A percentile compares a stretch with the other conserved stretches of the same genome.
Evolutionary conservation across 1,284 basidiomycete species (phyloP).

Genomic region (Ustilago vetiveriae): DNA sequence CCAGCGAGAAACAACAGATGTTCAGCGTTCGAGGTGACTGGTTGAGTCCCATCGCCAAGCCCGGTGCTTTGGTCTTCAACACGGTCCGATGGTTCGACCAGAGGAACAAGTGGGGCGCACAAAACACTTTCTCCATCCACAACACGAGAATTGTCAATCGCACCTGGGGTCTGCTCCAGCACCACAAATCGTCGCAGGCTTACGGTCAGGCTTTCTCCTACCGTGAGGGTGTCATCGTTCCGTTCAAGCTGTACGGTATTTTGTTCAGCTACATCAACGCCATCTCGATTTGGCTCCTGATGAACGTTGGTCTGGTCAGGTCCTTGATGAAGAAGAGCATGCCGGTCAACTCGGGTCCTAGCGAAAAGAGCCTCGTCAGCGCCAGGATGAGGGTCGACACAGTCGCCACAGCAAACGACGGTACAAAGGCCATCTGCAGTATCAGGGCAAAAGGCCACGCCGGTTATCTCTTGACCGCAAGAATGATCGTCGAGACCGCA

Average conservation of each 20-base stretch:
- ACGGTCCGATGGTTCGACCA: constrained; percentile 71
- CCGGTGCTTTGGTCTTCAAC: constrained; percentile 68
- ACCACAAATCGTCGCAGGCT: constrained; percentile 46
- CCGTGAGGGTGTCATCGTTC: constrained; percentile 74
- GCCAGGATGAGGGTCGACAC: constrained; percentile 24
- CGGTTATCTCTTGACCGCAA: constrained; percentile 77
- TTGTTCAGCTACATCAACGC: constrained; percentile 68
- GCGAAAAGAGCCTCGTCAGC: constrained; percentile 9
- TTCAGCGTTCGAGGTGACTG: constrained; percentile 23
- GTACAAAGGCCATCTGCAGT: constrained; percentile 71
- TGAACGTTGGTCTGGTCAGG: constrained; percentile 22
- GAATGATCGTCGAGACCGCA: constrained; percentile 80
- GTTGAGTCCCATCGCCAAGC: constrained; percentile 26
- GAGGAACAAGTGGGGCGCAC: constrained; percentile 71
- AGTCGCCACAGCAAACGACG: constrained; percentile 70
- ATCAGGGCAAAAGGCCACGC: constrained; percentile 79
- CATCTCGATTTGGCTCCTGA: constrained; percentile 59
- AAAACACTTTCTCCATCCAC: constrained; percentile 74
- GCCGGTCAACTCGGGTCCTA: constrained; percentile 28
- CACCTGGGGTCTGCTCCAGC: constrained; percentile 78
- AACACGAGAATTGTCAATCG: constrained; percentile 80
- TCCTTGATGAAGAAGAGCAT: constrained; percentile 10
- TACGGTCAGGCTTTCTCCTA: constrained; percentile 74
- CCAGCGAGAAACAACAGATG: constrained; percentile 28
- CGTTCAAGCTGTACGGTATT: constrained; percentile 70